A percentile compares a stretch with the other conserved stretches of the same genome.
Conservation (phyloP, 2,329 filamentous ascomycete genomes). For the Sporothrix globosa region DNA sequence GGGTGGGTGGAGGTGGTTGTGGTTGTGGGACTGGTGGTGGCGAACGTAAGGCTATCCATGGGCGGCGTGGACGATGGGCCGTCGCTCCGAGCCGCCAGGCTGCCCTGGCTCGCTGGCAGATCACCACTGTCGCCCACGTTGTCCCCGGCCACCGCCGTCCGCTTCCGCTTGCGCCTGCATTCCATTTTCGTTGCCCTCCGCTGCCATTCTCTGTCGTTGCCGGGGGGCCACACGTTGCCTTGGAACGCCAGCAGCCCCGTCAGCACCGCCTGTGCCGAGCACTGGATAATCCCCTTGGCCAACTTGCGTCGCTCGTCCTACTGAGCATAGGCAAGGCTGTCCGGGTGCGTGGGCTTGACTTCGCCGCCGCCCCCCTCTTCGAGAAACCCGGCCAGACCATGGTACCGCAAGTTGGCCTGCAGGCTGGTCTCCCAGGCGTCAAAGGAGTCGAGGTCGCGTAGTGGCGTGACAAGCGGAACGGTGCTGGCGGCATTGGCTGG, state of each 20-base stretch:
- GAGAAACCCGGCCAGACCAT: constrained; percentile 31
- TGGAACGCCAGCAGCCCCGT: not conserved
- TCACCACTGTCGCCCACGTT: not conserved
- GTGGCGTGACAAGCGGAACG: constrained; percentile 24
- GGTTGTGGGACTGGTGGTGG: too few species aligned
- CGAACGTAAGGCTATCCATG: too few species aligned
- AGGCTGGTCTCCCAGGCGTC: constrained; percentile 31
- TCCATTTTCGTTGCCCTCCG: too few species aligned
- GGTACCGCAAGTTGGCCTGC: constrained; percentile 26
- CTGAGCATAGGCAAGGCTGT: constrained; percentile 27
- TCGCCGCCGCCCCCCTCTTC: not conserved
- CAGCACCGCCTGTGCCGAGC: constrained; percentile 25
- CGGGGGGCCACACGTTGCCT: not conserved
- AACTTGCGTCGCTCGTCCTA: constrained; percentile 33
- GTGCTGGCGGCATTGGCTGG: not conserved
- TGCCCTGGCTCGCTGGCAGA: not conserved
- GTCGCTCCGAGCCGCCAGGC: not conserved
- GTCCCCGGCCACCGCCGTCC: not conserved
- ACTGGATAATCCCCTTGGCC: constrained; percentile 32
- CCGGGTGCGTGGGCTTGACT: constrained; percentile 6
- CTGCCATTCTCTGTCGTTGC: not conserved
- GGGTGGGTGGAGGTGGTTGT: too few species aligned
- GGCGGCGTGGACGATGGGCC: too few species aligned
- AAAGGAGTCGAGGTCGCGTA: constrained; percentile 29
- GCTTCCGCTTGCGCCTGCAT: not conserved